phyloP scores from a whole-genome alignment of 768 basidiomycete species.

The Boletus pseudopeckii region DNA sequence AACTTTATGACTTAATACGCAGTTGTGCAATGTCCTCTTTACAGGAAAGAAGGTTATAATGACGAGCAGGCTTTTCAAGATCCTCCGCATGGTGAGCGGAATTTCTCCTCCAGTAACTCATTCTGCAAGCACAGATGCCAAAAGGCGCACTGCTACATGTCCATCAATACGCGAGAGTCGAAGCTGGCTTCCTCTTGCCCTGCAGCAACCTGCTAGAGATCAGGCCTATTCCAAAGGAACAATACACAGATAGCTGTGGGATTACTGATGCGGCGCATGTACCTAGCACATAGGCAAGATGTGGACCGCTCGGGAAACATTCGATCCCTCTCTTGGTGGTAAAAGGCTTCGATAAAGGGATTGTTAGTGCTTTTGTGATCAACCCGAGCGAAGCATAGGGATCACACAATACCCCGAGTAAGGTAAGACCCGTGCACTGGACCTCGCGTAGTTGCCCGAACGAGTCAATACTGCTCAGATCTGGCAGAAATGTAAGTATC shows the following conservation, averaged over 20 bases:
- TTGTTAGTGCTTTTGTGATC: conserved; percentile 36
- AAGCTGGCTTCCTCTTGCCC: conserved; percentile 34
- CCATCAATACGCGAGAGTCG: conserved; percentile 43
- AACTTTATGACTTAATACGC: not conserved
- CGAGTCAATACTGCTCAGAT: conserved; percentile 9
- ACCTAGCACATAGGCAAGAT: conserved; percentile 36
- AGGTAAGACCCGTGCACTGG: conserved; percentile 28
- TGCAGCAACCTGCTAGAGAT: conserved; percentile 38
- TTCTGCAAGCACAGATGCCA: conserved; percentile 36
- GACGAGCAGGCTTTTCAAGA: conserved; percentile 37
- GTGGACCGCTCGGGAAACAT: conserved; percentile 33
- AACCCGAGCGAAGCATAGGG: conserved; percentile 42
- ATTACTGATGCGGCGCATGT: conserved; percentile 30
- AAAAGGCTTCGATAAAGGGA: conserved; percentile 42
- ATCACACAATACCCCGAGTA: conserved; percentile 40
- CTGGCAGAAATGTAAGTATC: no score
- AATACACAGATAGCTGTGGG: conserved; percentile 20
- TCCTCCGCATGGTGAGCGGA: conserved; percentile 34
- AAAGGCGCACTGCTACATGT: conserved; percentile 46
- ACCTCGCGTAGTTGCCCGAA: not conserved
- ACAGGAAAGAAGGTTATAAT: conserved; percentile 35
- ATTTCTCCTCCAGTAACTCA: not conserved
- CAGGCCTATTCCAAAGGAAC: conserved; percentile 27
- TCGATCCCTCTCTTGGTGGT: conserved; percentile 35
- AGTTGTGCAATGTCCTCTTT: not conserved